Percentiles rank a stretch among this genome's conserved stretches.
Conservation (phyloP, 2,329 filamentous ascomycete species). For the Blumeriella jaapii region DNA sequence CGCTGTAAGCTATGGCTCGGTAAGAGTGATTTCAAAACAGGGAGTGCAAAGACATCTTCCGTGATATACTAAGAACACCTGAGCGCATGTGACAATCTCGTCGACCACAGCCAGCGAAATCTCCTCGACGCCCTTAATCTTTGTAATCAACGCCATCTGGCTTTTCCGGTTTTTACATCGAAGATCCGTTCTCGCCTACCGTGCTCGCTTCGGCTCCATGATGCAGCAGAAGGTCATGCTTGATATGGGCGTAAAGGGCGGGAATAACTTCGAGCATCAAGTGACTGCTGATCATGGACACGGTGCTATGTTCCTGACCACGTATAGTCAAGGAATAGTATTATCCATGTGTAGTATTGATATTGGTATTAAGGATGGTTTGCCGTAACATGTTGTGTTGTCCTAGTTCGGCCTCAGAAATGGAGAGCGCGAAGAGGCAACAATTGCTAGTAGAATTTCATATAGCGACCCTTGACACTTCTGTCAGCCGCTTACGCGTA, state of each 20-base stretch:
- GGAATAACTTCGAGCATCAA: conserved; percentile 32
- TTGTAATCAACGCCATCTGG: conserved; percentile 37
- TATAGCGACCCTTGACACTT: conserved; percentile 14
- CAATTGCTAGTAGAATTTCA: conserved; percentile 38
- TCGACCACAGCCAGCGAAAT: no score
- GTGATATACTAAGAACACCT: no score
- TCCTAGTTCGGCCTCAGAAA: conserved; percentile 31
- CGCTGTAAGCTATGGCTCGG: no score
- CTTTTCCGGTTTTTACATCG: conserved; percentile 33
- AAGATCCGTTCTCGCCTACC: conserved; percentile 26
- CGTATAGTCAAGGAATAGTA: conserved; percentile 32
- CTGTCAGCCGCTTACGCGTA: conserved; percentile 15
- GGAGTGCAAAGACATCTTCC: no score
- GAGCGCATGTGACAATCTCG: no score
- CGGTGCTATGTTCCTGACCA: conserved; percentile 34
- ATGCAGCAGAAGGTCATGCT: conserved; percentile 35
- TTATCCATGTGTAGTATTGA: conserved; percentile 30
- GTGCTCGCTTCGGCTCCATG: conserved; percentile 18
- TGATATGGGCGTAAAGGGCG: conserved; percentile 36
- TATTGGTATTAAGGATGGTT: conserved; percentile 31
- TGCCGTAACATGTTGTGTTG: conserved; percentile 27
- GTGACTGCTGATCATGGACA: conserved; percentile 33
- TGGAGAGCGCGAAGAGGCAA: conserved; percentile 34
- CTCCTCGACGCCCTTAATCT: conserved; percentile 34
- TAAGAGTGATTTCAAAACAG: no score